Conservation (phyloP, 257 asterid genomes). For the Solanum neorickii region DNA sequence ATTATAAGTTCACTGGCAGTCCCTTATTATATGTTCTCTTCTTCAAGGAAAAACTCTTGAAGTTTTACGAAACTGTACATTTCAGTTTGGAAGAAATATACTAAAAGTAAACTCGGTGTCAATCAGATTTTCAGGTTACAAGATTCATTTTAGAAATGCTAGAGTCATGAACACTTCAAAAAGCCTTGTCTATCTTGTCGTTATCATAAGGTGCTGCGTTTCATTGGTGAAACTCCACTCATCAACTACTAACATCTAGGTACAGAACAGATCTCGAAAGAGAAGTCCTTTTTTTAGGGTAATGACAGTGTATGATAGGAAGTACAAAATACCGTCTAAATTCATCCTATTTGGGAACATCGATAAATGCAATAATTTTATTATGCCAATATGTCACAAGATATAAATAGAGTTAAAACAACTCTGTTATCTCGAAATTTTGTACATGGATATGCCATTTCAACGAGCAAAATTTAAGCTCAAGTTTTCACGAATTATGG, state of each 20-base stretch:
- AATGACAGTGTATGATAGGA: neutral
- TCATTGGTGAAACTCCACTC: neutral
- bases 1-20: neutral
- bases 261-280: neutral
- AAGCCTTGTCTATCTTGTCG: neutral
- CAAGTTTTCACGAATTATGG: constrained; percentile 14
- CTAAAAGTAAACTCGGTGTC: neutral
- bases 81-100: neutral
- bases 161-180: neutral
- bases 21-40: neutral
- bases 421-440: neutral
- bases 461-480: neutral
- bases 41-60: neutral
- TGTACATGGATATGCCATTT: neutral
- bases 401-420: neutral
- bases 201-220: neutral
- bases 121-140: neutral
- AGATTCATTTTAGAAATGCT: neutral
- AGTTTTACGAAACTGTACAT: neutral
- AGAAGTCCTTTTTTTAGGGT: neutral
- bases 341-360: neutral
- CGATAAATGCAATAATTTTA: neutral
- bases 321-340: neutral
- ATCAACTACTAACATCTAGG: neutral
- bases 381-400: neutral